Conservation (phyloP, 2,329 filamentous ascomycete species). For the Fonsecaea pedrosoi region DNA sequence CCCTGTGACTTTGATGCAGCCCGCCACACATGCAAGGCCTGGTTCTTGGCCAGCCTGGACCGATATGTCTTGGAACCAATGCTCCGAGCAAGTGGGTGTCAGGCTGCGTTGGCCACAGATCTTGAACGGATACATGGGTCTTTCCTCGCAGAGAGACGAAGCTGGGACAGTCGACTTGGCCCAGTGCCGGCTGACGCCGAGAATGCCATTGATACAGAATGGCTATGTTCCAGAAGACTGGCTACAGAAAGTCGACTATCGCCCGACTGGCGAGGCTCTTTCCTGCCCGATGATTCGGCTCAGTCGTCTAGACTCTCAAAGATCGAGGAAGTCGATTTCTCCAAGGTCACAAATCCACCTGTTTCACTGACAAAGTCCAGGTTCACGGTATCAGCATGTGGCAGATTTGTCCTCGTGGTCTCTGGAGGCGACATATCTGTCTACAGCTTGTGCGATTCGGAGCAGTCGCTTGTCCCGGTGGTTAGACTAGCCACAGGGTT, state of each 20-base stretch:
- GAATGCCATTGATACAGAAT: slow-evolving; percentile 40
- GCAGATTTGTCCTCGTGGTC: slow-evolving; percentile 63
- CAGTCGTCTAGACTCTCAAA: slow-evolving; percentile 26
- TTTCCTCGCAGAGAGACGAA: slow-evolving; percentile 40
- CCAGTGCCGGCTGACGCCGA: slow-evolving; percentile 4
- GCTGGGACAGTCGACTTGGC: slow-evolving; percentile 11
- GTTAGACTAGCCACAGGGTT: slow-evolving; percentile 64
- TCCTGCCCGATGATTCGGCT: slow-evolving; percentile 41
- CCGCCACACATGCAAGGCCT: slow-evolving; percentile 64
- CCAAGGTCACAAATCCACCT: slow-evolving; percentile 37
- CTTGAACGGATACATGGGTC: slow-evolving; percentile 50
- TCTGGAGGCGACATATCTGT: slow-evolving; percentile 63
- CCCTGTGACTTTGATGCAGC: slow-evolving; percentile 66
- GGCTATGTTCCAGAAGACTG: slow-evolving; percentile 55
- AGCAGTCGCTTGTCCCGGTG: slow-evolving; percentile 51
- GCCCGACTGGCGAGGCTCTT: slow-evolving; percentile 50
- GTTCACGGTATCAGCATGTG: slow-evolving; percentile 65
- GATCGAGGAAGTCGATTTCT: slow-evolving; percentile 34
- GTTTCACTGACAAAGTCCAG: slow-evolving; percentile 28
- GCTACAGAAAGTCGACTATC: slow-evolving; percentile 59
- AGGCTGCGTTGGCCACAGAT: slow-evolving; percentile 18
- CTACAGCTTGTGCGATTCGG: slow-evolving; percentile 54
- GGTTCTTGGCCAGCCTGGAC: slow-evolving; percentile 66
- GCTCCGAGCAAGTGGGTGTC: slow-evolving; percentile 63
- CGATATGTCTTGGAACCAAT: slow-evolving; percentile 58